These are phyloP conservation scores for Hemerocallis citrina DNA, from an alignment of 106 monocot species.

Conservation along the genomic window DNA sequence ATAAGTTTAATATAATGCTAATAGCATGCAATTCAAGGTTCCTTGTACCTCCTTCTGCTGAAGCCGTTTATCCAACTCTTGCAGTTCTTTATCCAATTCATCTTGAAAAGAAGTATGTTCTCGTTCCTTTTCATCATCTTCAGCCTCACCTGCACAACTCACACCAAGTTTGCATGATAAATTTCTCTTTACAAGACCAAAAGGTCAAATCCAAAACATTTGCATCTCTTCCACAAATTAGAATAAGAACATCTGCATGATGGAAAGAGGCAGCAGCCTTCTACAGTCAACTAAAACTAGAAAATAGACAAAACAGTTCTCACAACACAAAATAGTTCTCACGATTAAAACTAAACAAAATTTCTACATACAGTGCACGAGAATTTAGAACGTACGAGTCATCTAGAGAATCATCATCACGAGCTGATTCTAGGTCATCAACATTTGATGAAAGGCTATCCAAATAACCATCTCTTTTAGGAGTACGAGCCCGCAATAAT, in stretches of 20 bases:
- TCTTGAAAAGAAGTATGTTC: conserved; percentile 79
- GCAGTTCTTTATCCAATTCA: conserved; percentile 69
- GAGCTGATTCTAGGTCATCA: conserved; percentile 7
- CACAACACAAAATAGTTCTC: too few species aligned
- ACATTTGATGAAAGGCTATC: too few species aligned
- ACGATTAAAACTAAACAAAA: too few species aligned
- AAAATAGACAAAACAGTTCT: too few species aligned
- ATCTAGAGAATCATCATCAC: conserved; percentile 21
- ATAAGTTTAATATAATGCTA: too few species aligned
- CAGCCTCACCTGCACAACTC: conserved; percentile 48
- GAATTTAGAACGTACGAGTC: conserved; percentile 27
- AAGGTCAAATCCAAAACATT: too few species aligned
- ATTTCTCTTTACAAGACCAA: neutral
- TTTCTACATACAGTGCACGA: too few species aligned
- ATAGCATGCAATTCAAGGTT: neutral
- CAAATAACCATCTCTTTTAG: conserved; percentile 17
- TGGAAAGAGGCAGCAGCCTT: too few species aligned
- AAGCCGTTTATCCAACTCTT: conserved; percentile 78
- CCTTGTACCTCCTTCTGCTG: conserved; percentile 81
- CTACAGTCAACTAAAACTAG: too few species aligned
- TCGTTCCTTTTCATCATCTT: conserved; percentile 72
- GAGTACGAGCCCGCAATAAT: conserved; percentile 31
- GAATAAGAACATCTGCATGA: too few species aligned
- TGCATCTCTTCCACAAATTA: too few species aligned
- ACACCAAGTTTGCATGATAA: neutral